These are phyloP conservation scores for Podospora pseudopauciseta DNA, from an alignment of 495 filamentous ascomycete genomes.

Conservation along the genomic window DNA sequence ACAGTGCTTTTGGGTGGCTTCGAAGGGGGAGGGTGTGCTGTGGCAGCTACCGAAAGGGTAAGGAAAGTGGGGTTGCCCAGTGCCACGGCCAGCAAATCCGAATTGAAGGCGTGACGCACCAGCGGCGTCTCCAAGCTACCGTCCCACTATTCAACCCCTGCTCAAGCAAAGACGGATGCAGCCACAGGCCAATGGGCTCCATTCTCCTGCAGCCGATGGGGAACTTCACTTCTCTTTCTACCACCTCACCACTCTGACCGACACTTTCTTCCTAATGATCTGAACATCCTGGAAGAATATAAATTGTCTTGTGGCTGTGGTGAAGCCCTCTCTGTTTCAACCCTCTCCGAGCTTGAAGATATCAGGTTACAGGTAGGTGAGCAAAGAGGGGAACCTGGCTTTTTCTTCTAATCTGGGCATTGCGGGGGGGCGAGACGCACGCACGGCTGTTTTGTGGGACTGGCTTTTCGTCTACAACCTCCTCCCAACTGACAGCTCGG, in stretches of 20 bases:
- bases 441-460: slow-evolving; percentile 11
- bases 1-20: slow-evolving; percentile 7
- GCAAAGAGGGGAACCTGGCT: neutral
- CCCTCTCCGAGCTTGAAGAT: neutral
- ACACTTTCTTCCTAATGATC: neutral
- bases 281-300: neutral
- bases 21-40: slow-evolving; percentile 4
- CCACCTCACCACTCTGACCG: neutral
- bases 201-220: neutral
- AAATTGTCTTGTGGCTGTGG: neutral
- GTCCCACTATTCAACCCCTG: slow-evolving; percentile 3
- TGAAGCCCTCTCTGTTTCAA: neutral
- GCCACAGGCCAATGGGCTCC: neutral
- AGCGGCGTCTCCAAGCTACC: neutral
- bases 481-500: neutral
- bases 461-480: neutral
- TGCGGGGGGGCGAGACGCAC: slow-evolving; percentile 11
- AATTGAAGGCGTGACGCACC: slow-evolving; percentile 10
- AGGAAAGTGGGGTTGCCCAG: slow-evolving; percentile 1
- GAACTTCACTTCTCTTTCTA: neutral
- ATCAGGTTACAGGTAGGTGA: too few species aligned
- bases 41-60: slow-evolving; percentile 9
- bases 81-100: slow-evolving; percentile 2
- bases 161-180: slow-evolving; percentile 7
- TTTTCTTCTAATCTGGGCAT: neutral